Conservation (phyloP, 2,329 filamentous ascomycete species). For the Pseudopithomyces maydicus region DNA sequence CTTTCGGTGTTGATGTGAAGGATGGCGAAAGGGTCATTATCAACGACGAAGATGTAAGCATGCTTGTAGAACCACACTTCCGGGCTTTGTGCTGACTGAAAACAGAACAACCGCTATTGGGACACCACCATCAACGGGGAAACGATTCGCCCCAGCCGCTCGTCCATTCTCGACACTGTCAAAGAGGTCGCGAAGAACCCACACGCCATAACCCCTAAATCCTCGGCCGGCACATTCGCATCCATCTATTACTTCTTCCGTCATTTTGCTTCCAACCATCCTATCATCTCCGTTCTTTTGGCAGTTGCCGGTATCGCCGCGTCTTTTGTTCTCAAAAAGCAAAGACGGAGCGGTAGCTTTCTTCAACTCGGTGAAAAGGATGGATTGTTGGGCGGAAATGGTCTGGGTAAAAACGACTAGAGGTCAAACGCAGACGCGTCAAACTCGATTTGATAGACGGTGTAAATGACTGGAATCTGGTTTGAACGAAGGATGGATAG, state of each 20-base stretch:
- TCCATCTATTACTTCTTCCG: slow-evolving; percentile 65
- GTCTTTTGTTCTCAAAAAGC: slow-evolving; percentile 42
- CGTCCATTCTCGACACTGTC: slow-evolving; percentile 87
- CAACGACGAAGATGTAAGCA: slow-evolving; percentile 92
- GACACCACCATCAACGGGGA: slow-evolving; percentile 88
- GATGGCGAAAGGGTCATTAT: slow-evolving; percentile 93
- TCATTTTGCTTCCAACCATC: slow-evolving; percentile 50
- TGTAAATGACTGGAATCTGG: background rate
- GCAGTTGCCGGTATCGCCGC: slow-evolving; percentile 61
- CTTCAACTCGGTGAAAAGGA: slow-evolving; percentile 73
- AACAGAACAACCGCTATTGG: slow-evolving; percentile 90
- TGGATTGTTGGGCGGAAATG: slow-evolving; percentile 65
- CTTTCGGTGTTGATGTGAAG: slow-evolving; percentile 85
- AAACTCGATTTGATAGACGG: background rate
- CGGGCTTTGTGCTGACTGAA: slow-evolving; percentile 10
- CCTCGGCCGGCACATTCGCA: slow-evolving; percentile 73
- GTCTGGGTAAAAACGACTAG: slow-evolving; percentile 45
- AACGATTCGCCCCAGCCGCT: slow-evolving; percentile 85
- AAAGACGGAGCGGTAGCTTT: slow-evolving; percentile 55
- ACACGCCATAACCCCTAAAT: slow-evolving; percentile 75
- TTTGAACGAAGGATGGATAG: background rate
- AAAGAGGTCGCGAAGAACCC: slow-evolving; percentile 71
- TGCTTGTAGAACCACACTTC: background rate
- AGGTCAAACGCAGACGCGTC: background rate
- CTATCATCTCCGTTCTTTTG: slow-evolving; percentile 56